Evolutionary conservation across 1,284 basidiomycete genomes (phyloP), one percentile per base, ranked within the genome.

Genomic region (Malassezia dermatis): DNA sequence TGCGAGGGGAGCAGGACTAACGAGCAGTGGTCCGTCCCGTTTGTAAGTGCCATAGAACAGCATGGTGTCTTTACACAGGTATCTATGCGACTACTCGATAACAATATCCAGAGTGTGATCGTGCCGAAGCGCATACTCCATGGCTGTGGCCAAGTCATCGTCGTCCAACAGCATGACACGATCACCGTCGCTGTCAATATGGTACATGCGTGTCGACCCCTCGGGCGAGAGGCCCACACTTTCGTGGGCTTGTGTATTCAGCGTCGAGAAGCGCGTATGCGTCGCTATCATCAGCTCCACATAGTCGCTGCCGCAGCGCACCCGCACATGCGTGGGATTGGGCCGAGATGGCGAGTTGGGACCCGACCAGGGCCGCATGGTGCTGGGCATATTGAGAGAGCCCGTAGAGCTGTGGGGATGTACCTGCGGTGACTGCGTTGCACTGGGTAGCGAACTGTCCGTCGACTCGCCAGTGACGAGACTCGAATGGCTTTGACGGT

Each of bases 221-320:
- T 46, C 27, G 4, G 46, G 2, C 15, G 31, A 21, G 24, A 48
- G 24, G 34, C 46, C 8, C 15, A 48, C 24, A 17, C 23, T 35
- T n/a, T 31, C 24, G 12, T 48, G 46, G 10, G 23, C 46, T 19
- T 15, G 32, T 21, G 46, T 31, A 24, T 48, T 28, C 44, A 98
- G 79, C 32, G 89, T 86, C 53, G 78, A 78, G 74, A 85, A 93
- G 66, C 86, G 81, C 19, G 86, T 86, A 54, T 79, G 76, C 35
- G 84, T 80, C 32, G 88, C 81, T 11, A 93, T 86, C 73, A 89
- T 87, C 58, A 96, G 87, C 59, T 90, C 85, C 73, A 91, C 94
- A 49, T 89, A 84, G 71, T 94, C 90, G 64, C 89, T 84, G 66
- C 85, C 82, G 78, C 84, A 89, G 75, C 85, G 84, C 51, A 93